Evolutionary conservation across 2,329 filamentous ascomycete species (phyloP), one percentile per base, ranked within the genome.

Genomic region (Allantophomopsis lycopodina): DNA sequence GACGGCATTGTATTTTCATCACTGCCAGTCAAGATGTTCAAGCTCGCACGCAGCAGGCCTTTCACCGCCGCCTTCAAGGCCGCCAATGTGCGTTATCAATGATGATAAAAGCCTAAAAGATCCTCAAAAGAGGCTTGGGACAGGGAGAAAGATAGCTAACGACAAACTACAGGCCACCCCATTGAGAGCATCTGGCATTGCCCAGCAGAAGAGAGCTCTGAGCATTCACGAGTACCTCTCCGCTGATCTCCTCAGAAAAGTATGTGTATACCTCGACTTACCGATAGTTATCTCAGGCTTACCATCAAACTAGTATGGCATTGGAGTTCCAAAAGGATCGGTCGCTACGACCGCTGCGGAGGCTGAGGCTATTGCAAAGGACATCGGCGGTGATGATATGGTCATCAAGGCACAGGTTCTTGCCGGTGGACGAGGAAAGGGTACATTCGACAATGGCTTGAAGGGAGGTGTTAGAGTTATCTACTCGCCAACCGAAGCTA

Each of bases 391-490:
- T 55, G 89, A 94, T 60, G 91, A 98, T 63, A 89, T 95, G 78
- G 91, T 98, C 54, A 96, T 98, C 76, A 98, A 98, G 77, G 91
- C 91, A 46, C 91, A 98, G 71, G 91, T 98, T 45, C 83, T 98
- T 47, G 91, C 91, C 47, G 91, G 91, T 66, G 91, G 91, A 50
- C 83, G 91, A 71, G 91, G 91, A 67, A 98, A 98, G 74, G 91
- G 91, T 53, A 81, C 79, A 54, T 98, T 98, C 60, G 87, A 94
- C 69, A 96, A 95, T 66, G 91, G 91, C 55, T 80, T 98, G 61
- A 98, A 98, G 75, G 91, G 91, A 57, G 91, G 91, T 70, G 91
- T 98, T 54, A 80, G 91, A 55, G 88, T 98, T 57, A 94, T 98
- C 67, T 98, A 96, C 77, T 96, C 89, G 71, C 85, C 91, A 44